Conservation (phyloP, 129 eudicot species). For the Helianthus tuberosus region DNA sequence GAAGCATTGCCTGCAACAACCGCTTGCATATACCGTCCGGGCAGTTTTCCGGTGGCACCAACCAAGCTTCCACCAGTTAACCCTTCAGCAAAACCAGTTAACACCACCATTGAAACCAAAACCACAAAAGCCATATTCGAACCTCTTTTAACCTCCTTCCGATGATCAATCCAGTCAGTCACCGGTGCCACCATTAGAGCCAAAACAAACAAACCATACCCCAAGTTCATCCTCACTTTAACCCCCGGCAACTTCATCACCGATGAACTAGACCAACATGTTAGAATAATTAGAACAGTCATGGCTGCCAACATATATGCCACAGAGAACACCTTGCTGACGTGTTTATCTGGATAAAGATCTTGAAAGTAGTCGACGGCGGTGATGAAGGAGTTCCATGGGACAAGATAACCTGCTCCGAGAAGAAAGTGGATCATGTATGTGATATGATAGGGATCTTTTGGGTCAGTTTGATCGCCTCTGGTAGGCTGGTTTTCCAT, state of each 20-base stretch:
- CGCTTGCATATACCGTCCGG: conserved; percentile 49
- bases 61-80: conserved; percentile 40
- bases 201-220: conserved; percentile 36
- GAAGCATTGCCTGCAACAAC: conserved; percentile 58
- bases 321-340: conserved; percentile 44
- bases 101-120: conserved; percentile 34
- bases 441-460: conserved; percentile 31
- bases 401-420: conserved; percentile 43
- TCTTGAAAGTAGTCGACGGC: conserved; percentile 52
- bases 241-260: conserved; percentile 21
- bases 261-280: conserved; percentile 25
- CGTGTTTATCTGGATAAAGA: conserved; percentile 39
- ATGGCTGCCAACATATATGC: conserved; percentile 32
- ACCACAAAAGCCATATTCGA: conserved; percentile 31
- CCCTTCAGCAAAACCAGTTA: conserved; percentile 49
- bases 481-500: conserved; percentile 14
- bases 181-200: conserved; percentile 48
- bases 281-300: conserved; percentile 29
- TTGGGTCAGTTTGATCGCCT: conserved; percentile 16
- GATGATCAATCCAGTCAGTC: conserved; percentile 33
- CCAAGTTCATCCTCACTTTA: conserved; percentile 33
- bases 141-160: neutral
- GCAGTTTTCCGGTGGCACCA: conserved; percentile 46
- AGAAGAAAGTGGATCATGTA: conserved; percentile 46
- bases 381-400: conserved; percentile 50